Evolutionary conservation across 129 eudicot species (phyloP), one percentile per base, ranked within the genome.

Genomic region (Flaveria robusta): DNA sequence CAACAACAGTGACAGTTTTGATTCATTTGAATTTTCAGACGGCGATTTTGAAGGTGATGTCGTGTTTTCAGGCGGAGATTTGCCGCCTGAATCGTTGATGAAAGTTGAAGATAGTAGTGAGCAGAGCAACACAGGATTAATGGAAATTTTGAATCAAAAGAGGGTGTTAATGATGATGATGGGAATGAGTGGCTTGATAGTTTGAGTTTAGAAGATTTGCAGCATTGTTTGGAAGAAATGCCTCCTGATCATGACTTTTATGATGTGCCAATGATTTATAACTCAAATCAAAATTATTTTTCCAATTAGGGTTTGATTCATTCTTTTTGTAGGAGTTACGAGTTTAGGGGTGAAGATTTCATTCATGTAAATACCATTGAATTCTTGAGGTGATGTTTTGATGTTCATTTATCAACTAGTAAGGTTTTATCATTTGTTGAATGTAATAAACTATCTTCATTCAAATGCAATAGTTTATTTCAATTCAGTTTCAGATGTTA

Each of bases 131-230:
- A 50, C 41, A 45, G 70, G 49, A 26, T 22, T 62, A 7, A 0
- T n/a, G 27, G 70, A 74, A 18, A 42, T n/a, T 43, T 43, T 56
- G 69, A 77, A 68, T 69, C 24, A 56, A 29, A 42, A 52, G 81
- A 51, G 15, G 45, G 4, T 9, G 2, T 27, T 9, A n/a, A n/a
- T n/a, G 6, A 34, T 34, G 56, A 55, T 24, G 39, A 59, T 60
- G 82, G 71, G 15, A 71, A 78, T 78, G 82, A 78, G 4, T 78
- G 82, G 81, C 13, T 69, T 26, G 81, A 69, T 3, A 46, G 76
- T 69, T 77, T 77, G 51, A 77, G 81, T n/a, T 45, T 77, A 60
- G 81, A 78, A 31, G 82, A 78, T 60, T 59, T 78, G 71, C 82
- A 78, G 9, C 26, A 60, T 58, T 74, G 41, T 9, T 19, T 80